Base-by-base conservation (phyloP, 2,329 filamentous ascomycete species). In the Coleophoma cylindrospora region DNA sequence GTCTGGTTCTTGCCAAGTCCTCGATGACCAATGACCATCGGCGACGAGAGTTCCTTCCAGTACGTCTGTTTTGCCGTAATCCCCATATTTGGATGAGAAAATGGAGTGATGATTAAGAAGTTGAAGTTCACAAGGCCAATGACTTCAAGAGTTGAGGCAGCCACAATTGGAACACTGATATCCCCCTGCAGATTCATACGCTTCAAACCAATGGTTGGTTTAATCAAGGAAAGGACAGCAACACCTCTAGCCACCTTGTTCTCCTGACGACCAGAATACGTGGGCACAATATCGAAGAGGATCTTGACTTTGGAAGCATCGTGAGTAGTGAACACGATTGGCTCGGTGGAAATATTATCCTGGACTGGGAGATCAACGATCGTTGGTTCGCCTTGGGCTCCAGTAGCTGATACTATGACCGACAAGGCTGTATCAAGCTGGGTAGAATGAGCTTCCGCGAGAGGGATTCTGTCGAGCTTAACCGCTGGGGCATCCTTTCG, bases 111-210 rank as follows among this genome's bases (percentile, higher is more conserved):
- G 62, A 97, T 81, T 33, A 96, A 73, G 66, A 97, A 97, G 68
- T 96, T 96, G 76, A 99, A 99, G 62, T 95, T 96, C 58, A 99
- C 89, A 0, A 86, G 84, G 14, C 94, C 95, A 57, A 99, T 96
- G 10, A 97, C 85, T 53, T 97, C 92, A 34, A 97, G 73, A 12
- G 81, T 86, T 52, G 80, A 89, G 34, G 85, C 84, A 33, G 88
- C 88, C 62, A 97, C 79, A 54, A 99, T 94, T 0, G 94, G 94
- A 10, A 99, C 87, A 52, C 87, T 92, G 36, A 95, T 81, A 63
- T 97, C 94, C 17, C 91, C 91, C 67, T 96, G 91, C 9, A 99
- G 74, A 48, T 87, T 92, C 74, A 94, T 94, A n/a, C 91, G 82
- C 61, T 92, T 89, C 6, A 85, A 82, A 2, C 91, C 92, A 44